Evolutionary conservation across 441 rosid genomes (phyloP), one percentile per base, ranked within the genome.

Genomic region (Croton setiger): DNA sequence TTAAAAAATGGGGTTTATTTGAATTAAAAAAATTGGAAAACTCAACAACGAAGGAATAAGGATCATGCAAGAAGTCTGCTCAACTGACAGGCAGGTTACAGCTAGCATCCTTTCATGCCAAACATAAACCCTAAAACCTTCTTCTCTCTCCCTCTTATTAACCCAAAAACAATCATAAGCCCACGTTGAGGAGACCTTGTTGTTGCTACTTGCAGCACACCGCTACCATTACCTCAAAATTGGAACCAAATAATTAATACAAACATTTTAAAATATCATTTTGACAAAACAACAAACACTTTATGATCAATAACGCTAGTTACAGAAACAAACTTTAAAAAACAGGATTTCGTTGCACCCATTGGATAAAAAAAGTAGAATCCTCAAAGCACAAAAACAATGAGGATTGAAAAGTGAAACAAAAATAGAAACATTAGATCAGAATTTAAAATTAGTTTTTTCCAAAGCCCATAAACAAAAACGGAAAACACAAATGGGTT

Each of bases 41-140:
- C 31, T 27, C 31, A 27, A 27, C 31, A 27, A 57, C 53, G 15
- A 55, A 62, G 23, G 69, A 75, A 31, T 36, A 74, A 66, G 76
- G 85, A 84, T 93, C 97, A 93, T 93, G 97, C 95, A 88, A 83
- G 96, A 89, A 86, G 74, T 86, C 92, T 89, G 97, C 93, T 88
- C 78, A 76, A 81, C 87, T 84, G 97, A 91, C 98, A 93, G 94
- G 70, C 87, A 71, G 86, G 82, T 85, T 86, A 87, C 97, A 93
- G 97, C 97, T 88, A 84, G 86, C 90, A 79, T 66, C 66, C 77
- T 79, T 75, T 81, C 89, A 81, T 76, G 88, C 79, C 73, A 81
- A 77, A 75, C 81, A 81, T 71, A 87, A 85, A 83, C 87, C 88
- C 83, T 83, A 83, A 82, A 75, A 53, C 31, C 58, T 21, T 53